Evolutionary conservation across 495 filamentous ascomycete genomes (phyloP).

Genomic region (Penicillium pulvis): DNA sequence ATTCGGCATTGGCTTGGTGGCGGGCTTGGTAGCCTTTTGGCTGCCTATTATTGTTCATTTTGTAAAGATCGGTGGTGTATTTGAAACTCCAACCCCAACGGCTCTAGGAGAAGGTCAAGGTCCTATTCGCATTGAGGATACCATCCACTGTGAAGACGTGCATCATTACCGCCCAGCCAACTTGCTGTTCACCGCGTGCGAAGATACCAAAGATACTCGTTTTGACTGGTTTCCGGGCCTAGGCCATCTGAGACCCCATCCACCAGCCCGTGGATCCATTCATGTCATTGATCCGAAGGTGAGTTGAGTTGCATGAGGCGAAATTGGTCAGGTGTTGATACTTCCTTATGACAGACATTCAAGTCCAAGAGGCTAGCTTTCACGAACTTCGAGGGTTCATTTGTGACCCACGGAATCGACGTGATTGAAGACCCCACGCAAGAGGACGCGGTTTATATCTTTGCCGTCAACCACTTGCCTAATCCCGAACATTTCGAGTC

Average conservation of each 20-base stretch:
- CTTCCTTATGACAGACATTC: constrained; percentile 44
- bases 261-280: constrained; percentile 47
- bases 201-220: constrained; percentile 45
- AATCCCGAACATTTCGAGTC: constrained; percentile 40
- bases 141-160: constrained; percentile 60
- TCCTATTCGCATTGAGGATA: constrained; percentile 50
- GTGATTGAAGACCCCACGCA: constrained; percentile 50
- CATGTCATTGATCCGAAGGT: constrained; percentile 59
- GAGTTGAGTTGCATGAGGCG: neutral
- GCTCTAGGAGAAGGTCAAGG: constrained; percentile 37
- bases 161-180: constrained; percentile 54
- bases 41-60: constrained; percentile 33
- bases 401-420: constrained; percentile 64
- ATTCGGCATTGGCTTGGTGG: constrained; percentile 35
- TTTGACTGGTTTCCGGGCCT: constrained; percentile 60
- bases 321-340: constrained; percentile 4
- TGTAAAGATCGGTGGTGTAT: constrained; percentile 33
- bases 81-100: constrained; percentile 27
- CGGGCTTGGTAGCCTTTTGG: constrained; percentile 36
- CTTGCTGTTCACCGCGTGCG: constrained; percentile 59
- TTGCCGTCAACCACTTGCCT: constrained; percentile 59
- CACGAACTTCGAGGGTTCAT: constrained; percentile 53
- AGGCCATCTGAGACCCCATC: constrained; percentile 35
- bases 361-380: constrained; percentile 49
- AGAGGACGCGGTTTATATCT: constrained; percentile 56